Evolutionary conservation across 805 yeast genomes (phyloP).

Genomic region (Saccharomycodes ludwigii): DNA sequence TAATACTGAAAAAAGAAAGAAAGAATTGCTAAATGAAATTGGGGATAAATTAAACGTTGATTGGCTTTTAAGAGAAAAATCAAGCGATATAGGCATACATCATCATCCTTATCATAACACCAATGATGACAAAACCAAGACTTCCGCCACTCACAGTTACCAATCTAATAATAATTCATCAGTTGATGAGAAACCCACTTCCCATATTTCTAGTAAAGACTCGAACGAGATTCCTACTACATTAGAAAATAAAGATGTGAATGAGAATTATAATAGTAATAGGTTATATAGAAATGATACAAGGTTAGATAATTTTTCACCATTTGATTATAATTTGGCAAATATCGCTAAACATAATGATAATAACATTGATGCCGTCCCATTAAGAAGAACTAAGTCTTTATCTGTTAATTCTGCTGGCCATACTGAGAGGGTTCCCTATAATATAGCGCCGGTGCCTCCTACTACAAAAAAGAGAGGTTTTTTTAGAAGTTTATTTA

Average conservation of each 20-base stretch:
- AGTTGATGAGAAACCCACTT: too few relatives aligned
- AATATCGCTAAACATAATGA: not conserved
- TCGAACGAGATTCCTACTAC: not conserved
- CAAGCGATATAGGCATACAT: too few relatives aligned
- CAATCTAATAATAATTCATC: too few relatives aligned
- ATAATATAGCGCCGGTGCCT: conserved; percentile 3
- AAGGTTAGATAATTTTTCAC: not conserved
- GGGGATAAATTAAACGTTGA: too few relatives aligned
- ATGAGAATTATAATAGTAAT: not conserved
- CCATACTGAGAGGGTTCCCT: conserved; percentile 7
- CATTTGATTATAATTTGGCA: not conserved
- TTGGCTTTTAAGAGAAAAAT: too few relatives aligned
- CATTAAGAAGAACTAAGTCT: conserved; percentile 23
- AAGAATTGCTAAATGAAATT: too few relatives aligned
- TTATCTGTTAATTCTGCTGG: conserved; percentile 14
- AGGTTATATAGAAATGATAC: not conserved
- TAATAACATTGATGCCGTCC: too few relatives aligned
- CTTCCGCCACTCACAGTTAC: too few relatives aligned
- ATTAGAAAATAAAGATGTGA: not conserved
- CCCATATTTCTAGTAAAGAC: not conserved
- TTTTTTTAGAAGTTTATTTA: conserved; percentile 26
- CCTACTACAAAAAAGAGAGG: conserved; percentile 20
- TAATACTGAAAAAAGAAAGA: too few relatives aligned
- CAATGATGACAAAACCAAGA: too few relatives aligned
- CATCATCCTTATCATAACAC: too few relatives aligned